These are phyloP conservation scores for Aegilops sharonensis DNA, from an alignment of 176 grass and related monocot genomes.

Conservation along the genomic window DNA sequence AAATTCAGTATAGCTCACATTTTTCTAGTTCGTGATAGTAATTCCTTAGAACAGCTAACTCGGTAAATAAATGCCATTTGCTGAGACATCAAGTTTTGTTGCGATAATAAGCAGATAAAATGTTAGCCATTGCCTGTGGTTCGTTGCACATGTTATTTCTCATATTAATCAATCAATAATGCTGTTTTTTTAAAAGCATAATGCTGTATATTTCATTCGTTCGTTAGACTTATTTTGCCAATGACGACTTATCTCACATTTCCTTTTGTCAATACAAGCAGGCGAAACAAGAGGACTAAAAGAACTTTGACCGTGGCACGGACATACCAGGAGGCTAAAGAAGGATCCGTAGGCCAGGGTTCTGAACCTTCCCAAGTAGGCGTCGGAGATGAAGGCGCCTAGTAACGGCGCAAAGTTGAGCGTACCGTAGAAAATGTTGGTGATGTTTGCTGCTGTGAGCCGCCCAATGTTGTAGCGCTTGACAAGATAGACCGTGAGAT, in stretches of 20 bases:
- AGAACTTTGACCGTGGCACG: not conserved
- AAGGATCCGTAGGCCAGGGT: slow-evolving; percentile 42
- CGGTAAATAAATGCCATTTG: not conserved
- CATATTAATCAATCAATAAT: not conserved
- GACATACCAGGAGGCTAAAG: slow-evolving; percentile 39
- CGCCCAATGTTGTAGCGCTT: slow-evolving; percentile 31
- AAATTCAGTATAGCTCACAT: not conserved
- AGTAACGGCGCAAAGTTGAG: slow-evolving; percentile 43
- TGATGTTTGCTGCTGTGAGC: slow-evolving; percentile 38
- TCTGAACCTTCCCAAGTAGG: slow-evolving; percentile 49
- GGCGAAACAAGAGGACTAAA: slow-evolving; percentile 3
- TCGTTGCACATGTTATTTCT: slow-evolving; percentile 14
- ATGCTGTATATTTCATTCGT: not conserved
- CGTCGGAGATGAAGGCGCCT: slow-evolving; percentile 46
- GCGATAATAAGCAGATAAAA: not conserved
- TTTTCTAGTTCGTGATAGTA: not conserved
- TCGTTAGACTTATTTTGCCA: not conserved
- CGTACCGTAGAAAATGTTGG: slow-evolving; percentile 45
- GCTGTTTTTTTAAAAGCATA: not conserved
- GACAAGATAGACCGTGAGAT: slow-evolving; percentile 46
- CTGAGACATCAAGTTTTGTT: not conserved
- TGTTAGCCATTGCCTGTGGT: not conserved
- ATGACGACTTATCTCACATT: not conserved
- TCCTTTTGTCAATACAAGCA: not conserved
- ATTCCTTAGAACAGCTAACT: slow-evolving; percentile 7